Base-by-base conservation (phyloP, 495 filamentous ascomycete genomes). In the Hypoxylon fuscum region DNA sequence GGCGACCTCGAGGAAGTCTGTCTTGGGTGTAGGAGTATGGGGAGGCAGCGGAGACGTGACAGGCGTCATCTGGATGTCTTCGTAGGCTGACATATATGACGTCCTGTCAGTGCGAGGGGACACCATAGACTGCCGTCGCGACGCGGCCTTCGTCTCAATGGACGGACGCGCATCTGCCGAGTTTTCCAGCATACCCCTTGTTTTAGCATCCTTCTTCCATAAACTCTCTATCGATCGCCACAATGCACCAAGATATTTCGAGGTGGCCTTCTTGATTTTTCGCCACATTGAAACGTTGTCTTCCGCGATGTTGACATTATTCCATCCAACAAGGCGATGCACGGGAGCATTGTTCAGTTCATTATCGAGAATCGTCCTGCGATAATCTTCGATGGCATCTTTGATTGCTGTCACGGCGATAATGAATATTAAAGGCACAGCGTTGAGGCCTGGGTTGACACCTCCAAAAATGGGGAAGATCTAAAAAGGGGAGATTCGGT, bases 311-410 rank as follows among this genome's bases (percentile, higher is more conserved):
- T 99, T 99, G 66, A 97, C 93, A 69, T 99, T 99, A 65, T 88
- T 82, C 87, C 88, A 97, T 53, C 92, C 90, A 0, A 92, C 75
- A 23, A 99, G 78, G 23, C 93, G 85, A 75, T 99, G 93, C 11
- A 97, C 91, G 1, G 94, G 90, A 11, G 96, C 94, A 66, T 99
- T 97, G 78, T 99, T 99, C 48, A 99, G 83, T 68, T 96, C 91
- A 56, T 88, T 96, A 70, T 99, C 96, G 15, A 96, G 87, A 18
- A 92, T 82, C 1, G 93, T 97, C 74, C 96, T 84, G 55, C 96
- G 86, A 81, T 92, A 97, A 80, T 99, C 96, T 76, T 99, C 96
- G 61, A 98, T 90, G n/a, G 88, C 95, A 71, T 99, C 96, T 76
- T 98, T 99, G 66, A 97, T 78, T 3, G 90, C 87, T 7, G 96